Base-by-base conservation (phyloP, 768 basidiomycete genomes). In the Tylopilus vinaceipallidus region DNA sequence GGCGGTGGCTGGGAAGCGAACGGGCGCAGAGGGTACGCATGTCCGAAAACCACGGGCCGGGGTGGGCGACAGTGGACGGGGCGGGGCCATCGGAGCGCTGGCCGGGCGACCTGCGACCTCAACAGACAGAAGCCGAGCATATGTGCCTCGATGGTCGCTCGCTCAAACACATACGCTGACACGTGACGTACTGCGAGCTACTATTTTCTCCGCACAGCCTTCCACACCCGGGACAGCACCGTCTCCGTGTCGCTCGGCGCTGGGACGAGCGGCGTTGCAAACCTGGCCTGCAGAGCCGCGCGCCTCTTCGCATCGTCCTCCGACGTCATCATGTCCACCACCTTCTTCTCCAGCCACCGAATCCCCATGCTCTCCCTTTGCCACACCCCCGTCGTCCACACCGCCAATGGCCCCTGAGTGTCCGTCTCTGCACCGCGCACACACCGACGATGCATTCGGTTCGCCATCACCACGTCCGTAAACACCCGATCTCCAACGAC, bases 401-500 rank as follows among this genome's bases (percentile, higher is more conserved):
- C 71, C 0, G 84, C 75, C 42, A 91, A 62, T 6, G 87, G 84
- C 0, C 82, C 83, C 22, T 49, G 10, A 22, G 36, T 24, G n/a
- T 26, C 24, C 42, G 29, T 13, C 7, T 23, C 42, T 13, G 17
- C 4, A 17, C 27, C n/a, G 17, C 27, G 17, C 3, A 14, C 10
- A 13, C 8, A 23, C 5, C 24, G 14, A 14, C 27, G 66, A 67
- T 20, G 44, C 73, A 94, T 83, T 30, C 91, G 82, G 58, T 89
- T 86, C 9, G 91, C 86, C 67, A 98, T 74, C 45, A 98, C 79
- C 16, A 94, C 71, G 64, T 99, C 95, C 0, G 95, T 99, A 60
- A 97, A 88, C 44, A 98, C 70, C 11, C 95, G 80, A 71, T 99
- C 95, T 0, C 95, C 95, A 12, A 99, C 84, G 33, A 98, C 69